phyloP scores from a whole-genome alignment of 1,284 basidiomycete genomes.

The Microstroma glucosiphilum region DNA sequence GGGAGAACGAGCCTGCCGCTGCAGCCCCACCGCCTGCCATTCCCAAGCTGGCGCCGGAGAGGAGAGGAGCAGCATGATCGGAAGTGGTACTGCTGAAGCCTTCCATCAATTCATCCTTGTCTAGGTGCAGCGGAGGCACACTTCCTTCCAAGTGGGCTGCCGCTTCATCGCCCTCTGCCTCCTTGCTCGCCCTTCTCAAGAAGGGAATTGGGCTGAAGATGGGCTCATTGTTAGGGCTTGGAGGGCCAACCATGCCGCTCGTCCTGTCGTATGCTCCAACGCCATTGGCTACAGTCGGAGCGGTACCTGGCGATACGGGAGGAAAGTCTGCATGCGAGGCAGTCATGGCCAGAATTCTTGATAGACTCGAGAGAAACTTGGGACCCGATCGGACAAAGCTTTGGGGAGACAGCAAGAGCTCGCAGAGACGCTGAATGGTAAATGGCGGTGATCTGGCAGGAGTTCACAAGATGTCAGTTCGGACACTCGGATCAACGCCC shows the following conservation, averaged over 20 bases:
- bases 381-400: conserved; percentile 1
- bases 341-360: not conserved
- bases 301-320: not conserved
- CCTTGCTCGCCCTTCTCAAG: not conserved
- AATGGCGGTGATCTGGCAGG: not conserved
- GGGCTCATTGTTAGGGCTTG: not conserved
- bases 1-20: not conserved
- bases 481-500: not conserved
- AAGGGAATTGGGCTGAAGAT: conserved; percentile 4
- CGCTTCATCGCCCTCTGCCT: not conserved
- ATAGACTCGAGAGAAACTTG: not conserved
- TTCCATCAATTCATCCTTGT: not conserved
- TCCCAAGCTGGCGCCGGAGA: not conserved
- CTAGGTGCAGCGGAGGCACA: not conserved
- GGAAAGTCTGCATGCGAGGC: conserved; percentile 2
- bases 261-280: not conserved
- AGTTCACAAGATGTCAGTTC: not conserved
- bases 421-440: conserved; percentile 1
- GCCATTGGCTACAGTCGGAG: not conserved
- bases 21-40: not conserved
- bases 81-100: not conserved
- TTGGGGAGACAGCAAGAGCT: not conserved
- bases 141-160: not conserved
- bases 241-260: not conserved
- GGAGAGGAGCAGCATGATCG: too few relatives aligned